These are phyloP conservation scores for Dispira parvispora DNA, from an alignment of 192 early-diverging fungal species.

Conservation along the genomic window DNA sequence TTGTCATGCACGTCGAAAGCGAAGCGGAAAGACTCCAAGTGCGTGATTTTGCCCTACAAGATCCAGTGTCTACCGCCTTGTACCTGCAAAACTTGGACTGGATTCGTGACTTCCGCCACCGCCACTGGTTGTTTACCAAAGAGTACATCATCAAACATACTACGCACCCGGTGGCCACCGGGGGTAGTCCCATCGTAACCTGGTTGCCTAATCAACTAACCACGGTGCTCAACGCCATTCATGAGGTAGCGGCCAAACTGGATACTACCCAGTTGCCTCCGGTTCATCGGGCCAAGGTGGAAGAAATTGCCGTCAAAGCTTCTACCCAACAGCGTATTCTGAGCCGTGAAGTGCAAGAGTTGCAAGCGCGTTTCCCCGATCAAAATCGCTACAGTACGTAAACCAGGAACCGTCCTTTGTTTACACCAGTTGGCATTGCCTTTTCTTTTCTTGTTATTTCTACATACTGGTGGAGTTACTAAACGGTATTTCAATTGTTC, in stretches of 20 bases:
- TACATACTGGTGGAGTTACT: not conserved
- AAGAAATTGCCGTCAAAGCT: conserved; percentile 38
- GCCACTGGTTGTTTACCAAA: conserved; percentile 82
- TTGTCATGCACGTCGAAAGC: conserved; percentile 47
- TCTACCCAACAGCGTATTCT: conserved; percentile 44
- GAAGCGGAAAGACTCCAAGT: conserved; percentile 30
- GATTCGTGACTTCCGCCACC: conserved; percentile 65
- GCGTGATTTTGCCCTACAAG: conserved; percentile 32
- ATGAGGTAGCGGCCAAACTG: conserved; percentile 35
- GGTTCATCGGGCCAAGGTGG: conserved; percentile 38
- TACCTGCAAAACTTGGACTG: conserved; percentile 69
- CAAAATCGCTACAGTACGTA: conserved; percentile 1
- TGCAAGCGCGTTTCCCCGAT: conserved; percentile 20
- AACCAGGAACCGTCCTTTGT: not conserved
- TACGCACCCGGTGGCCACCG: conserved; percentile 54
- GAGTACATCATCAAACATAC: conserved; percentile 71
- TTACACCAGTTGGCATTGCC: not conserved
- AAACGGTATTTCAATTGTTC: not conserved
- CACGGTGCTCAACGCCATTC: conserved; percentile 42
- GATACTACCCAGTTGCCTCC: conserved; percentile 33
- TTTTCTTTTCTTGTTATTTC: not conserved
- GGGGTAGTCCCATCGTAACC: conserved; percentile 45
- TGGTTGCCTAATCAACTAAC: conserved; percentile 56
- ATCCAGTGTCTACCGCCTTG: conserved; percentile 27
- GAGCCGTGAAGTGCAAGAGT: conserved; percentile 39